These are phyloP conservation scores for Calonectria crousiana DNA, from an alignment of 2,329 filamentous ascomycete species.

Conservation along the genomic window DNA sequence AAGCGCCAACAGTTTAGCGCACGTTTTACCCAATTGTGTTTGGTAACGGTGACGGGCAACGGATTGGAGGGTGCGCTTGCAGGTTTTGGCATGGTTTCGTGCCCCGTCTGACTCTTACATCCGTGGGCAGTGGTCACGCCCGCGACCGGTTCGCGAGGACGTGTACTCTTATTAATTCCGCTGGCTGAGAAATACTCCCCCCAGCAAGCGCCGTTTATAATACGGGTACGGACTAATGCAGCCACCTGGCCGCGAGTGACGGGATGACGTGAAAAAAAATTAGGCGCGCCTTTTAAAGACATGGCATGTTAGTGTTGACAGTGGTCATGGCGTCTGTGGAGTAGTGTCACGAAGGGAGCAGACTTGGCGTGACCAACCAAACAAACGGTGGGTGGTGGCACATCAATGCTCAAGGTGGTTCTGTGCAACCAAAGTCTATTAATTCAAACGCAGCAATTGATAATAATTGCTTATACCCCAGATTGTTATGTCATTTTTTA, in stretches of 20 bases:
- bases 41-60: neutral
- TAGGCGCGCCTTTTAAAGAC: conserved; percentile 10
- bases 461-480: neutral
- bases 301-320: neutral
- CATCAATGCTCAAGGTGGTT: neutral
- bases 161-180: conserved; percentile 1
- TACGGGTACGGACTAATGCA: neutral
- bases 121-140: neutral
- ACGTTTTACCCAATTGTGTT: neutral
- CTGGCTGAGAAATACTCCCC: neutral
- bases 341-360: neutral
- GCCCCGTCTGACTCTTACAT: conserved; percentile 1
- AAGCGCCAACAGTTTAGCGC: neutral
- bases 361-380: neutral
- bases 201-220: neutral
- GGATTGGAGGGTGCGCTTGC: neutral
- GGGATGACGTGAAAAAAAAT: conserved; percentile 2
- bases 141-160: neutral
- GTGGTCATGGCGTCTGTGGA: neutral
- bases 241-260: neutral
- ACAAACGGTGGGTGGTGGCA: neutral
- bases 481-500: neutral
- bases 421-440: neutral
- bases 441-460: neutral
- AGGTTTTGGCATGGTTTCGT: neutral